Evolutionary conservation across 179 eudicot species (phyloP).

Genomic region (Camellia oleifera): DNA sequence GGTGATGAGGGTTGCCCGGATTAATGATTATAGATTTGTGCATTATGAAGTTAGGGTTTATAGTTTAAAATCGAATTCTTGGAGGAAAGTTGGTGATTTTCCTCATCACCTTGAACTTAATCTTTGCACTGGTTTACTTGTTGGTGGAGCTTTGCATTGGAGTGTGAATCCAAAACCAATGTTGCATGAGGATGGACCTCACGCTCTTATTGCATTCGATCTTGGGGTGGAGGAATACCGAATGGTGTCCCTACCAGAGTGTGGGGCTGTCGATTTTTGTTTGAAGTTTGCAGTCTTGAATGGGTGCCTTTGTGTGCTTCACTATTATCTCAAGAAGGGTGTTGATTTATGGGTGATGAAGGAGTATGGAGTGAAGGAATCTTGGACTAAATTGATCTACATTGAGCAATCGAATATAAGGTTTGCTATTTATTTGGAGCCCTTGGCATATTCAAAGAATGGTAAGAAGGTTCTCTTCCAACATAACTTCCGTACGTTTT

Average conservation of each 20-base stretch:
- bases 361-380: constrained; percentile 18
- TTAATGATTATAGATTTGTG: neutral
- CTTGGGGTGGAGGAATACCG: constrained; percentile 17
- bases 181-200: too few species aligned
- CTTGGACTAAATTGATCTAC: constrained; percentile 19
- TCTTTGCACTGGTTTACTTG: neutral
- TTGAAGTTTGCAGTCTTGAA: constrained; percentile 10
- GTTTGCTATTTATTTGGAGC: neutral
- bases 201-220: constrained; percentile 13
- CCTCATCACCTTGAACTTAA: constrained; percentile 10
- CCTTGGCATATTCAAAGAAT: constrained; percentile 13
- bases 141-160: constrained; percentile 3
- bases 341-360: constrained; percentile 23
- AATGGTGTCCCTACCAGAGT: constrained; percentile 10
- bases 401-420: neutral
- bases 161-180: neutral
- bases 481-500: too few species aligned
- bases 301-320: constrained; percentile 13
- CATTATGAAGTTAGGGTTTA: constrained; percentile 10
- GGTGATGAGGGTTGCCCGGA: neutral
- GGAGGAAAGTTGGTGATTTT: constrained; percentile 21
- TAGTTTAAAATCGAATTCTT: constrained; percentile 18
- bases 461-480: neutral
- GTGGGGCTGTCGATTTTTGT: neutral
- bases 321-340: neutral